Conservation (phyloP, 805 yeast genomes). For the Nakazawaea siamensis region DNA sequence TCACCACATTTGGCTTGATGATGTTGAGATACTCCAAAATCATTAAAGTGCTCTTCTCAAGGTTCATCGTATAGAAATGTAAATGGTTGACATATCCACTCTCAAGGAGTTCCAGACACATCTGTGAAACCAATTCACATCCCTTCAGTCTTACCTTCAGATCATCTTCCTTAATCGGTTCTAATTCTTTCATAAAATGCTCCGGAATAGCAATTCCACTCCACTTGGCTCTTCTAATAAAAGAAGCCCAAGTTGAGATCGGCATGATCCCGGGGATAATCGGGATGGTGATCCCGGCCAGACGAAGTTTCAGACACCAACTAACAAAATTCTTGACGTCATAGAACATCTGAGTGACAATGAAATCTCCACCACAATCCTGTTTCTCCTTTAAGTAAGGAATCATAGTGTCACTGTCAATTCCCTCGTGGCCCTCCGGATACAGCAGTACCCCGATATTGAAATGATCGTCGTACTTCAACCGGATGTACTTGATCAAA, state of each 20-base stretch:
- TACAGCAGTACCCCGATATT: conserved; percentile 96
- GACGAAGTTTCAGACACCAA: conserved; percentile 73
- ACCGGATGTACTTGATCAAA: conserved; percentile 66
- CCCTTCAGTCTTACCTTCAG: conserved; percentile 81
- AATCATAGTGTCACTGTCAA: conserved; percentile 42
- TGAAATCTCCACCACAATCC: conserved; percentile 90
- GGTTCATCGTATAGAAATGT: conserved; percentile 96
- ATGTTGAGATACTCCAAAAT: conserved; percentile 68
- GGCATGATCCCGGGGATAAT: conserved; percentile 99
- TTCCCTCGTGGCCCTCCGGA: conserved; percentile 95
- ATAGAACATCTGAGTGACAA: conserved; percentile 98
- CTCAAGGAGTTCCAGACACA: conserved; percentile 69
- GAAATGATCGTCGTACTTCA: conserved; percentile 78
- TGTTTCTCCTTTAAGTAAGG: conserved; percentile 74
- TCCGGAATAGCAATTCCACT: conserved; percentile 77
- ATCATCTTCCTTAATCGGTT: conserved; percentile 86
- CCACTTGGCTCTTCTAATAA: conserved; percentile 92
- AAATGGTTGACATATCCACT: conserved; percentile 75
- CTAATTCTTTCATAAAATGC: conserved; percentile 58
- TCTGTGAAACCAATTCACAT: conserved; percentile 67
- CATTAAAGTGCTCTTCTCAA: conserved; percentile 87
- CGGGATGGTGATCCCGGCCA: conserved; percentile 70
- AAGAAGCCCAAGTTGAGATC: conserved; percentile 88
- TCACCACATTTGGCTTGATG: conserved; percentile 18
- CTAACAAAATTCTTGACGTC: conserved; percentile 77